Conservation (phyloP, 148 eudicot species). For the Rhododendron mucronatum region DNA sequence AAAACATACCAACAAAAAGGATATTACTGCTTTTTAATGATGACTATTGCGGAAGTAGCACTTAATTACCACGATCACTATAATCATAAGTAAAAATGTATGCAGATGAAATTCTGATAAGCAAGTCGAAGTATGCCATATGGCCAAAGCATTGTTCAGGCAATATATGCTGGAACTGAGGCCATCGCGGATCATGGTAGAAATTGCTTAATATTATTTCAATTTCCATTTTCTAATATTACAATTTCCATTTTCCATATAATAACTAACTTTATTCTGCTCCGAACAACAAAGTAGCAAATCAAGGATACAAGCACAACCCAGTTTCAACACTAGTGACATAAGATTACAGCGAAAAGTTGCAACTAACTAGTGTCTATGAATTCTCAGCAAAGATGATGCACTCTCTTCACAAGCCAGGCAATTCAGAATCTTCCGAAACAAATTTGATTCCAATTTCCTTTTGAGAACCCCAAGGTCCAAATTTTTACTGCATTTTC, state of each 20-base stretch:
- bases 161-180: background rate
- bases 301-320: background rate
- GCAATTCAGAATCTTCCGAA: background rate
- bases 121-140: background rate
- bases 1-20: background rate
- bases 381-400: background rate
- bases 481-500: background rate
- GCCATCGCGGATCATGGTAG: slow-evolving; percentile 2
- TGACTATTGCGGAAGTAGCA: background rate
- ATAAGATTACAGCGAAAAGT: background rate
- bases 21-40: background rate
- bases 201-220: background rate
- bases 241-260: background rate
- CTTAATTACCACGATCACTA: background rate
- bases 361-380: background rate
- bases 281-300: background rate
- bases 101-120: background rate
- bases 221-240: background rate
- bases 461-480: background rate
- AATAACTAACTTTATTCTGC: background rate
- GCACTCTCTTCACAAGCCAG: background rate
- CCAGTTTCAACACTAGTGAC: background rate
- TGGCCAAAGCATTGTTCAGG: background rate
- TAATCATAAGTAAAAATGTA: background rate
- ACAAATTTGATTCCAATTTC: background rate